Percentiles rank a stretch among this genome's conserved stretches.
Evolutionary conservation across 257 asterid genomes (phyloP).

Genomic region (Scutellaria galericulata): DNA sequence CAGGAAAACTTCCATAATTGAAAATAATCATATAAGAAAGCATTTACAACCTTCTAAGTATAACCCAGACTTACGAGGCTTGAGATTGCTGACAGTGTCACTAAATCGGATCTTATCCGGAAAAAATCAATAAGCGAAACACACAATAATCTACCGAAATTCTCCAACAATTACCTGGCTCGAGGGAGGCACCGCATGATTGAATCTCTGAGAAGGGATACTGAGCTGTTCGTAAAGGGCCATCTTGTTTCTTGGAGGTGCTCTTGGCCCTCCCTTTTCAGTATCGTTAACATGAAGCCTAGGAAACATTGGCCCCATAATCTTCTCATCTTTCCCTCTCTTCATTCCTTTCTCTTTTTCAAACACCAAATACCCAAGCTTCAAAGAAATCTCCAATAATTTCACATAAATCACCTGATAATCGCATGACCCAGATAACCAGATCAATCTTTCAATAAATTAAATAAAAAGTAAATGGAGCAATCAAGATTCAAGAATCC

Average conservation of each 20-base stretch:
- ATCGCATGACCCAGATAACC: constrained; percentile 20
- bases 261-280: constrained; percentile 96
- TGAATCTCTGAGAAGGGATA: constrained; percentile 80
- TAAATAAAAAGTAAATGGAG: neutral
- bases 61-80: neutral
- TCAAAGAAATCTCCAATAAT: constrained; percentile 3
- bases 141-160: neutral
- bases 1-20: no score
- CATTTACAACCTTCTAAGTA: neutral
- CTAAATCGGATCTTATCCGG: neutral
- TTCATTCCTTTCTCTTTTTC: constrained; percentile 48
- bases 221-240: constrained; percentile 94
- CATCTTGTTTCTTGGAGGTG: constrained; percentile 99
- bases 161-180: constrained; percentile 57
- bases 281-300: constrained; percentile 93
- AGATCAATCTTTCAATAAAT: constrained; percentile 21
- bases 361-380: constrained; percentile 8
- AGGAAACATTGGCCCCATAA: constrained; percentile 90
- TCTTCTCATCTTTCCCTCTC: constrained; percentile 73
- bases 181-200: constrained; percentile 41
- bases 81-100: neutral
- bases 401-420: constrained; percentile 28
- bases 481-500: constrained; percentile 12
- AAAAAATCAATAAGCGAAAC: neutral
- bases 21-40: no score